Conservation (phyloP, 75 land plant species). For the Selaginella tamariscina region DNA sequence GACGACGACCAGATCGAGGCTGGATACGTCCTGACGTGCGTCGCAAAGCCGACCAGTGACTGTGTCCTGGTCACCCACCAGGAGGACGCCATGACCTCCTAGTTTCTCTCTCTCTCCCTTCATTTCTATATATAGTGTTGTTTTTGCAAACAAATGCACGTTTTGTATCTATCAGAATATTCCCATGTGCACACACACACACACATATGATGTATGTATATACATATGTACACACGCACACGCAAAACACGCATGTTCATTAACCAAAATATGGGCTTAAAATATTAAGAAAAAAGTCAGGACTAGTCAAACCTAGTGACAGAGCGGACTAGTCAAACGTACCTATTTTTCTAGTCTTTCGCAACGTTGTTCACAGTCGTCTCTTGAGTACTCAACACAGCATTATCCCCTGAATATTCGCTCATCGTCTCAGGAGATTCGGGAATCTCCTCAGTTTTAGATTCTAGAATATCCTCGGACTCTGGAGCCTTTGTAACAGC, state of each 20-base stretch:
- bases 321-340: too few species aligned
- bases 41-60: constrained; percentile 23
- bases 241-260: too few species aligned
- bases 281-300: too few species aligned
- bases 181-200: too few species aligned
- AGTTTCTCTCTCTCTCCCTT: neutral
- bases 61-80: neutral
- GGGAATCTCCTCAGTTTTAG: neutral
- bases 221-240: neutral
- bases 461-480: neutral
- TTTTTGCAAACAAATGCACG: too few species aligned
- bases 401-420: too few species aligned
- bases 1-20: constrained; percentile 46
- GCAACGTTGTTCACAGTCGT: neutral
- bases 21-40: constrained; percentile 61
- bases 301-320: too few species aligned
- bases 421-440: neutral
- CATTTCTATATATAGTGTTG: neutral
- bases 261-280: too few species aligned
- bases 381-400: neutral
- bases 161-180: too few species aligned
- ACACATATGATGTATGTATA: too few species aligned
- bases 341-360: neutral
- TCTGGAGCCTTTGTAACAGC: neutral
- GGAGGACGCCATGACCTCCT: neutral